Evolutionary conservation across 2,329 filamentous ascomycete genomes (phyloP).

Genomic region (Aspergillus thermomutatus): DNA sequence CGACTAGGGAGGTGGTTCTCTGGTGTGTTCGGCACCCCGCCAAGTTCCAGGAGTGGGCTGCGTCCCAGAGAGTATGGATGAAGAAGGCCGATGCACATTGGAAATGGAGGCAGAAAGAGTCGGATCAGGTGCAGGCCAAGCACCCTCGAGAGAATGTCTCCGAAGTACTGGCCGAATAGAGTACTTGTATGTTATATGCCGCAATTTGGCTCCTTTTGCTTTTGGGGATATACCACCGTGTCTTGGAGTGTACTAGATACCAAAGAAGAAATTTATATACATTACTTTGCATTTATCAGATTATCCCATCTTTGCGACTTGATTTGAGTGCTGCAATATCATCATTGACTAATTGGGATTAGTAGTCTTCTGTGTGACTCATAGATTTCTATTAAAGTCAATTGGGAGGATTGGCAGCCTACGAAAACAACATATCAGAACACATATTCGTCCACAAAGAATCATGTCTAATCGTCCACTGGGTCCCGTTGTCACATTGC

Average conservation of each 20-base stretch:
- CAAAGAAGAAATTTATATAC: background rate
- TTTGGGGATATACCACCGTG: too few species aligned
- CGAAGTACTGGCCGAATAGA: background rate
- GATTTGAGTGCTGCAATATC: background rate
- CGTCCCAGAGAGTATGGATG: background rate
- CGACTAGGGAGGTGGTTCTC: slow-evolving; percentile 48
- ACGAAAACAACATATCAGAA: background rate
- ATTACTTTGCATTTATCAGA: background rate
- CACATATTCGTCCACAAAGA: background rate
- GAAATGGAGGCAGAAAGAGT: background rate
- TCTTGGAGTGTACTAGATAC: background rate
- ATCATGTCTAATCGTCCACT: background rate
- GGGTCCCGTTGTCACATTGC: background rate
- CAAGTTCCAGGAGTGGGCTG: slow-evolving; percentile 35
- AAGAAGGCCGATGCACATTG: background rate
- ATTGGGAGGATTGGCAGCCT: background rate
- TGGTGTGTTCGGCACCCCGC: slow-evolving; percentile 44
- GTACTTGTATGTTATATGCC: background rate
- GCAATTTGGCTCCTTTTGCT: background rate
- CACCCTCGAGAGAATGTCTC: background rate
- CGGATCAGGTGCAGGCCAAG: background rate
- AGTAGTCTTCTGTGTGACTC: background rate
- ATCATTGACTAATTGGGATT: background rate
- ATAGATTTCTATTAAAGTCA: background rate
- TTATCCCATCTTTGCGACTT: too few species aligned